Conservation (phyloP, 2,329 filamentous ascomycete species). For the Nemania diffusa region DNA sequence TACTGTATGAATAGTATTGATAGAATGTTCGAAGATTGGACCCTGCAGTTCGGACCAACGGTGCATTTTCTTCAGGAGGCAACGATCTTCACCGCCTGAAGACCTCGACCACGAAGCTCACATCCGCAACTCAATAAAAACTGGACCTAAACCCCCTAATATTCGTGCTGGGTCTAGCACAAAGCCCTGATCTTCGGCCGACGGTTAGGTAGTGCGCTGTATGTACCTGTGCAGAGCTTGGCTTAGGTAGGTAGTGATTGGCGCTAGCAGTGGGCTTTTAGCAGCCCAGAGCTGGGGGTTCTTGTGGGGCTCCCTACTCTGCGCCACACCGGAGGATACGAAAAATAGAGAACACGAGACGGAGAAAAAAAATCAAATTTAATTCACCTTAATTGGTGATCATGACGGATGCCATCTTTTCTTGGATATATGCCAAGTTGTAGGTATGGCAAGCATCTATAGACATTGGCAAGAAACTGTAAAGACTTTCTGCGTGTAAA, state of each 20-base stretch:
- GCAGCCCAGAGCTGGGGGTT: slow-evolving; percentile 16
- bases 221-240: not conserved
- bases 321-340: slow-evolving; percentile 26
- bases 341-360: slow-evolving; percentile 29
- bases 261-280: slow-evolving; percentile 6
- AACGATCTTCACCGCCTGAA: slow-evolving; percentile 32
- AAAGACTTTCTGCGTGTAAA: not conserved
- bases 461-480: not conserved
- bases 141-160: slow-evolving; percentile 11
- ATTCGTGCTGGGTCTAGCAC: not conserved
- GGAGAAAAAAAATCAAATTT: slow-evolving; percentile 5
- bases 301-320: slow-evolving; percentile 11
- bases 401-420: slow-evolving; percentile 15
- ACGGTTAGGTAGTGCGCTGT: not conserved
- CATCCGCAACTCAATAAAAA: slow-evolving; percentile 10
- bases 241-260: not conserved
- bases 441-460: not conserved
- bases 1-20: not conserved
- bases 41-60: slow-evolving; percentile 17
- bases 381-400: not conserved
- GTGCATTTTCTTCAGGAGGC: slow-evolving; percentile 12
- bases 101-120: not conserved
- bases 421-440: not conserved
- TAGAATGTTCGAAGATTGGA: not conserved
- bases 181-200: slow-evolving; percentile 16